Percentiles rank a stretch among this genome's conserved stretches.
These are phyloP conservation scores for Knoxdaviesia capensis DNA, from an alignment of 2,329 filamentous ascomycete species.

Conservation along the genomic window DNA sequence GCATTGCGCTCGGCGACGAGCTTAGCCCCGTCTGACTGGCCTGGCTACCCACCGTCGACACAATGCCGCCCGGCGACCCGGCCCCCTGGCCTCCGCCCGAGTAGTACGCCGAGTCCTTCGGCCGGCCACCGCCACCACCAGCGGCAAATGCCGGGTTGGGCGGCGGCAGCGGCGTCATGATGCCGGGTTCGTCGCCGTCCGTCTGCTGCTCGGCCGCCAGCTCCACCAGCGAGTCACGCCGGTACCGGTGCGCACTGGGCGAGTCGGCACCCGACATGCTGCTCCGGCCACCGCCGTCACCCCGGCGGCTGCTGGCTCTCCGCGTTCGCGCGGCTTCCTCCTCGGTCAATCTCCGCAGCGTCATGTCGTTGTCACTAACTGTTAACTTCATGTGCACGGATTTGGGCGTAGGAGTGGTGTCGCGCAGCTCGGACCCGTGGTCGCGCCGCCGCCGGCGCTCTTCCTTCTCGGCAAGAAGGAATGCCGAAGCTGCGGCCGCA, in stretches of 20 bases:
- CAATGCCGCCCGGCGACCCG: slow-evolving; percentile 19
- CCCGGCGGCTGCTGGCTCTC: slow-evolving; percentile 18
- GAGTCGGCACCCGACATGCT: slow-evolving; percentile 37
- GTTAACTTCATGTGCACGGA: slow-evolving; percentile 38
- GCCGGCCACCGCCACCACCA: slow-evolving; percentile 16
- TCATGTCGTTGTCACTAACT: slow-evolving; percentile 36
- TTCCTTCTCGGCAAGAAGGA: slow-evolving; percentile 25
- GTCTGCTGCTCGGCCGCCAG: slow-evolving; percentile 21
- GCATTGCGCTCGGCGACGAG: slow-evolving; percentile 16
- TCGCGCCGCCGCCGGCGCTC: slow-evolving; percentile 13
- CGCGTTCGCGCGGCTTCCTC: slow-evolving; percentile 25
- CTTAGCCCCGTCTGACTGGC: slow-evolving; percentile 34
- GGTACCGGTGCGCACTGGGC: slow-evolving; percentile 28
- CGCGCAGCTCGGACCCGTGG: slow-evolving; percentile 12
- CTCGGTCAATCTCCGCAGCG: slow-evolving; percentile 38
- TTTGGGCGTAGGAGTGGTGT: slow-evolving; percentile 20
- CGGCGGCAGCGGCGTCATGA: slow-evolving; percentile 27
- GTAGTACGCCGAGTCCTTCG: slow-evolving; percentile 43
- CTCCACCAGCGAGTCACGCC: slow-evolving; percentile 30
- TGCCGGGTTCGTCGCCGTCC: slow-evolving; percentile 15
- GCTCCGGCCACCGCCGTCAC: slow-evolving; percentile 24
- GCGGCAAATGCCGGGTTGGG: slow-evolving; percentile 36
- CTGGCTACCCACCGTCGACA: slow-evolving; percentile 25
- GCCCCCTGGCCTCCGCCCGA: slow-evolving; percentile 18
- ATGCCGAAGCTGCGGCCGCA: slow-evolving; percentile 25